phyloP scores from a whole-genome alignment of 257 asterid genomes.

The Salvia miltiorrhiza region DNA sequence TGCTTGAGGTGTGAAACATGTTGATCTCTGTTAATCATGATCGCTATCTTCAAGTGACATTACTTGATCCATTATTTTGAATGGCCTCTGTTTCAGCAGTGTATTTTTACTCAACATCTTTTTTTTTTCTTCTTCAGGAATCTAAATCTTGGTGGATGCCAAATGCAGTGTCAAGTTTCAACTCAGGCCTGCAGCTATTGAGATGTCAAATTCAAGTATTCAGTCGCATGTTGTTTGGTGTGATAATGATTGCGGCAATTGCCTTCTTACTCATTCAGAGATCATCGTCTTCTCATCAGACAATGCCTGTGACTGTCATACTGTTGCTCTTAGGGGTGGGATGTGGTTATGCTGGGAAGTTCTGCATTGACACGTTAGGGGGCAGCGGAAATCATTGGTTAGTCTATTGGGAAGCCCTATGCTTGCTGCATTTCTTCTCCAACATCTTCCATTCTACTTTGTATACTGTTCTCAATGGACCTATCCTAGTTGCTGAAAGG shows the following conservation, averaged over 20 bases:
- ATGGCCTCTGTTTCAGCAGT: not conserved
- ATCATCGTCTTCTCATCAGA: conserved; percentile 55
- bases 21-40: not conserved
- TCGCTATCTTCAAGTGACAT: not conserved
- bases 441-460: conserved; percentile 47
- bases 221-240: conserved; percentile 69
- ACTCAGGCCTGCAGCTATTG: conserved; percentile 58
- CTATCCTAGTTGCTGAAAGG: conserved; percentile 42
- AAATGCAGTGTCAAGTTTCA: conserved; percentile 48
- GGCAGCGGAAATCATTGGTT: conserved; percentile 78
- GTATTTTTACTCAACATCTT: not conserved
- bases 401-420: conserved; percentile 59
- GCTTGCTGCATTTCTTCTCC: conserved; percentile 64
- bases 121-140: conserved; percentile 34
- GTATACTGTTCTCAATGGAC: conserved; percentile 57
- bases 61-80: not conserved
- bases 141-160: conserved; percentile 91
- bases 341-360: conserved; percentile 74
- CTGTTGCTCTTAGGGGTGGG: conserved; percentile 55
- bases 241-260: conserved; percentile 51
- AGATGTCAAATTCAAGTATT: conserved; percentile 69
- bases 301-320: conserved; percentile 84
- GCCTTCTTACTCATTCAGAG: conserved; percentile 61
- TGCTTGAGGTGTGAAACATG: not conserved
- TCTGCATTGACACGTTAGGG: conserved; percentile 79